Evolutionary conservation across 768 basidiomycete species (phyloP), one percentile per base, ranked within the genome.

Genomic region (Tulasnella sp.): DNA sequence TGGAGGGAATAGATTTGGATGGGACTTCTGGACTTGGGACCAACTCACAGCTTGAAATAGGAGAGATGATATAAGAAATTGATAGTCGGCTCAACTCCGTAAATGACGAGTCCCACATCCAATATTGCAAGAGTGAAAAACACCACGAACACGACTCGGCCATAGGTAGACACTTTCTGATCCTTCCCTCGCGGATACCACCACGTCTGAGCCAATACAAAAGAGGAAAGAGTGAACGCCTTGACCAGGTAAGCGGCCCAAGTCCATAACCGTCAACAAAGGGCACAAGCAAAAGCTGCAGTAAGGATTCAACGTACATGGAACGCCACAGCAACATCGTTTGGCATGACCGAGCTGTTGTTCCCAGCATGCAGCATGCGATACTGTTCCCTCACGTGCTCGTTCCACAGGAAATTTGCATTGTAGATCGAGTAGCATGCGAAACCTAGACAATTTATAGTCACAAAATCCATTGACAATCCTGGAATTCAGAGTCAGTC

Each of bases 251-350:
- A 3, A 22, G 8, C 19, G 3, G 65, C 61, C 2, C 62, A 62
- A 12, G 50, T 53, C 61, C 72, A 73, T 53, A 66, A 64, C 53
- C 65, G 67, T 2, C 68, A 66, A 59, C 72, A 73, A 0, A 38
- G 21, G 17, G 72, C 54, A 0, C n/a, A 64, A 68, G 22, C 70
- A 27, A 44, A 12, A n/a, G n/a, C n/a, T n/a, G n/a, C n/a, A n/a
- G n/a, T 27, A 17, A n/a, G 31, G 8, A n/a, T n/a, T n/a, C n/a
- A 48, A 60, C 64, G 42, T 12, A 65, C 70, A 56, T 75, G 74
- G 1, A 66, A 24, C 1, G 71, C 67, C 53, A 76, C 75, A 7
- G 68, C 74, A 29, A 75, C 62, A 61, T 76, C 75, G 48, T 72
- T 70, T 8, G 43, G 30, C 1, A 66, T 63, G 22, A 75, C 70